phyloP scores from a whole-genome alignment of 768 basidiomycete species.

The Suillus subaureus region DNA sequence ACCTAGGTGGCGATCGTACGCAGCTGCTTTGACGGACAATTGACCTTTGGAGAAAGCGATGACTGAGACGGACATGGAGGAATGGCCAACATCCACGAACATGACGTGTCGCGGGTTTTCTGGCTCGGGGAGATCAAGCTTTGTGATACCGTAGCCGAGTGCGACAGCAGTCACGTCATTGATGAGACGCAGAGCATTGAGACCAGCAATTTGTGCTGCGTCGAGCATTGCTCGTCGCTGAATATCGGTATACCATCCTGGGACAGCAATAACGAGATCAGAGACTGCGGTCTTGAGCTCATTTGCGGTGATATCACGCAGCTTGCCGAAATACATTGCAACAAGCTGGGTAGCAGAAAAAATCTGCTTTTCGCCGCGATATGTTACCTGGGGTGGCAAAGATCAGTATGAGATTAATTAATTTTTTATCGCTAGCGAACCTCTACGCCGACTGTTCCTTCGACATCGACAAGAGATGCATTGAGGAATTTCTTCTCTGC shows the following conservation, averaged over 20 bases:
- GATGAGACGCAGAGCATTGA: constrained; percentile 92
- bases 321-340: constrained; percentile 88
- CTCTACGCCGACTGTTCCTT: constrained; percentile 83
- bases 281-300: constrained; percentile 88
- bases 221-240: constrained; percentile 91
- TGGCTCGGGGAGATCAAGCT: constrained; percentile 88
- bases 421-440: constrained; percentile 40
- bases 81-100: constrained; percentile 96
- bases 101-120: constrained; percentile 85
- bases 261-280: constrained; percentile 95
- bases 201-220: constrained; percentile 85
- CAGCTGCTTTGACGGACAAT: constrained; percentile 82
- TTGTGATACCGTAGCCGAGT: constrained; percentile 98
- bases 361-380: constrained; percentile 75
- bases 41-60: constrained; percentile 95
- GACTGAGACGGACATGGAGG: constrained; percentile 82
- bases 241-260: constrained; percentile 94
- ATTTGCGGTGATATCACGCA: constrained; percentile 80
- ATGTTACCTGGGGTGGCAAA: constrained; percentile 65
- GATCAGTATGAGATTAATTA: constrained; percentile 18
- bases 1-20: constrained; percentile 92
- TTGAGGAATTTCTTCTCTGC: constrained; percentile 92
- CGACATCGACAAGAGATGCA: constrained; percentile 81
- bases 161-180: constrained; percentile 97
- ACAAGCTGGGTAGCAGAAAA: constrained; percentile 92